Base-by-base conservation (phyloP, 192 early-diverging fungal genomes). In the Entomortierella beljakovae region DNA sequence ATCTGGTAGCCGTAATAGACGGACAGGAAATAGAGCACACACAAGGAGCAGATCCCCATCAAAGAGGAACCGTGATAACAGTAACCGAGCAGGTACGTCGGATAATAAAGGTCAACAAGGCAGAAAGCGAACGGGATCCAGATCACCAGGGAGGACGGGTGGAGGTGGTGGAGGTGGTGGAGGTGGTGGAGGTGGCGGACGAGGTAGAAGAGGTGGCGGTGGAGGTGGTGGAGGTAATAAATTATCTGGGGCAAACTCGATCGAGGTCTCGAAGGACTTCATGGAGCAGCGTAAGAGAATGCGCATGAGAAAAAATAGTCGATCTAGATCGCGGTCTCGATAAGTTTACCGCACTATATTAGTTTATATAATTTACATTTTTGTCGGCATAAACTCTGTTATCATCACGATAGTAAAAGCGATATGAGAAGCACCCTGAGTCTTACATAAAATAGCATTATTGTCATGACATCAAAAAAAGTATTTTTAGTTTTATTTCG, bases 261-360 rank as follows among this genome's bases (percentile, higher is more conserved):
- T 71, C 33, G 69, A 54, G 26, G 69, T 71, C 25, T 70, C 68
- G 15, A 61, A 70, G 28, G 68, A 70, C 50, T 70, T 70, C 53
- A 70, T 70, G 68, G 68, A 70, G 57, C 58, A 70, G 32, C 60
- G 69, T 29, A 71, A 71, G 53, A 40, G 60, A 26, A 62, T 63
- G 58, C 60, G 42, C 22, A 63, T 63, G 58, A 55, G 28, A 38
- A 63, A 71, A 40, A 35, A 43, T 25, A 71, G 61, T 18, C 58
- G 43, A 33, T 63, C 60, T 2, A 49, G 61, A 57, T 63, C 61
- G 11, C 52, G 61, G 1, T 63, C 70, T 18, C 61, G 53, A 33
- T 63, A 35, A 42, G 22, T 46, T 40, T n/a, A n/a, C n/a, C n/a
- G n/a, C n/a, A n/a, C n/a, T n/a, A n/a, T n/a, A n/a, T n/a, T n/a